Evolutionary conservation across 768 basidiomycete species (phyloP), one percentile per base, ranked within the genome.

Genomic region (Cantharellus anzutake): DNA sequence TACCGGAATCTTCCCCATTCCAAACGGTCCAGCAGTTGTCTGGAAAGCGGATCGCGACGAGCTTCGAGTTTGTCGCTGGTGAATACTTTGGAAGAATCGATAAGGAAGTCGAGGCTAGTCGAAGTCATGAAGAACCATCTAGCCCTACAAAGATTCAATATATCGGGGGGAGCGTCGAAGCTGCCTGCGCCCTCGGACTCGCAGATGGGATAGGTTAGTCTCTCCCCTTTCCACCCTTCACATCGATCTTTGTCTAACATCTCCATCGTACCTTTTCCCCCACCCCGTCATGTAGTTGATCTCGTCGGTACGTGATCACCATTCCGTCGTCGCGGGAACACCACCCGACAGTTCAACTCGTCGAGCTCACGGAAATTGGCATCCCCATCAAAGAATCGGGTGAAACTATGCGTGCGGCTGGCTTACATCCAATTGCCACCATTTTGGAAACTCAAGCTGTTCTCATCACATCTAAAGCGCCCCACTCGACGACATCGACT

Each of bases 371-470:
- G 35, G 34, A 29, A 48, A 11, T 11, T 48, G 11, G 4, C n/a
- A 29, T 59, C 37, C 37, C 29, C 5, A 5, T 55, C 55, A 44
- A 68, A 93, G 94, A 98, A 73, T 99, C 94, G 16, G 96, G 96
- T 50, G 96, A 99, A 67, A 99, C 96, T 4, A 99, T 99, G 96
- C 88, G 94, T 41, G 96, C 94, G 35, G 93, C 93, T 0, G 96
- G 94, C 42, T 76, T 98, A 59, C 87, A 87, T 69, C 82, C 94
- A 44, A 97, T 99, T 66, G 85, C 83, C 11, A 97, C 91, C 5
- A 69, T 99, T 5, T 78, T 99, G 59, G 70, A 82, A 44, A 80
- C 84, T 0, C 86, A 99, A 72, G 93, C 94, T 5, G 88, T 97
- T 58, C 80, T 99, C 41, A 96, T 99, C 76, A 86, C 71, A 14